Percentiles rank a stretch among this genome's conserved stretches.
Conservation (phyloP, 2,329 filamentous ascomycete species). For the Gaeumannomyces tritici region DNA sequence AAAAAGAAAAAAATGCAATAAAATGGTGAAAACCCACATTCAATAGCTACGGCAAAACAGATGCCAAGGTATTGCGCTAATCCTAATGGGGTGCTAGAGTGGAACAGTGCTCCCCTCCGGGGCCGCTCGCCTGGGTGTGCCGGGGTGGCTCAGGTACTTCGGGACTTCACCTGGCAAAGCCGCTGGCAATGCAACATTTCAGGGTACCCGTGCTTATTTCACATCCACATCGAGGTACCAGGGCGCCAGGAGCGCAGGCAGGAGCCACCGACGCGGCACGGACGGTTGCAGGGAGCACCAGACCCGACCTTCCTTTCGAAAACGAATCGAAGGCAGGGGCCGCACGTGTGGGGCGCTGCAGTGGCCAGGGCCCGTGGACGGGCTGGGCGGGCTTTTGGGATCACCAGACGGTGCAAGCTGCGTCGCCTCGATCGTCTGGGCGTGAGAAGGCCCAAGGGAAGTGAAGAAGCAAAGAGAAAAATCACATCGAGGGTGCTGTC, state of each 20-base stretch:
- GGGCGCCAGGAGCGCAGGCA: conserved; percentile 3
- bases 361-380: not conserved
- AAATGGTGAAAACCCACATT: not conserved
- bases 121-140: not conserved
- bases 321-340: not conserved
- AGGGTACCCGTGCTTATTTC: conserved; percentile 2
- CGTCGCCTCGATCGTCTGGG: not conserved
- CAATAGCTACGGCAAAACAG: not conserved
- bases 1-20: not conserved
- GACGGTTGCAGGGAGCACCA: not conserved
- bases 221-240: not conserved
- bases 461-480: too few relatives aligned
- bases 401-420: not conserved
- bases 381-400: not conserved
- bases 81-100: not conserved
- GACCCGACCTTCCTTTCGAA: not conserved
- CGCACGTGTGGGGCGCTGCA: not conserved
- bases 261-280: not conserved
- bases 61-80: not conserved
- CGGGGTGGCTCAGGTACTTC: conserved; percentile 2
- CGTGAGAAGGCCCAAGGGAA: not conserved
- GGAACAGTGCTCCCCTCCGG: not conserved
- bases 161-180: not conserved
- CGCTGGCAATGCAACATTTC: conserved; percentile 2
- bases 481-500: not conserved